Evolutionary conservation across 768 basidiomycete species (phyloP), one percentile per base, ranked within the genome.

Genomic region (Trametopsis cervina): DNA sequence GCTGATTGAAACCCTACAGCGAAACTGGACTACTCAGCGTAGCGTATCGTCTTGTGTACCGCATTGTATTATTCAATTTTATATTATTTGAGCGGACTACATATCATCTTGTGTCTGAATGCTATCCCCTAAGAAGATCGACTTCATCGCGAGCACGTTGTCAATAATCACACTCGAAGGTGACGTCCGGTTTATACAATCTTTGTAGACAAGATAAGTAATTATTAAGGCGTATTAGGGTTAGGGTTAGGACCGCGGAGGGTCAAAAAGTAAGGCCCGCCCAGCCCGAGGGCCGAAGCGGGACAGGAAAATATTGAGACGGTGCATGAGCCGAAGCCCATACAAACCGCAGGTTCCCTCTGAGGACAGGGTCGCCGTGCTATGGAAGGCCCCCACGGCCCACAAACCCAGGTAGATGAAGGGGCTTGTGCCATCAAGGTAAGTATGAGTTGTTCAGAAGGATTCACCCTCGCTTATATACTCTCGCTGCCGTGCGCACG

Each of bases 341-440:
- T 68, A 74, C 73, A 75, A 75, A 67, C 66, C 66, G 57, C 47
- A 49, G 36, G 57, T 45, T 59, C 66, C 69, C 71, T 67, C 65
- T 69, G 66, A 50, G 69, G 69, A 71, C 69, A 70, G 42, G 66
- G 71, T 71, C 69, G 71, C 69, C 69, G 69, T 71, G 71, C 71
- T 68, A 69, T 72, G 69, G 48, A 49, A 45, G 49, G 46, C 29
- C 50, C 53, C 60, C 53, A 55, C 47, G 51, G 59, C 60, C 60
- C 60, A 56, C 53, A 53, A 41, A 46, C 53, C 55, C 60, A 52
- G 55, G 52, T 35, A 61, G 40, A 24, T 61, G 59, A 60, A 60
- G 54, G 59, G 57, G 51, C 45, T 25, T 47, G 52, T 54, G 56
- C 58, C 59, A 53, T 56, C 57, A 57, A 57, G 60, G 54, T 54